phyloP scores from a whole-genome alignment of 257 asterid species.

The Fraxinus anomala region DNA sequence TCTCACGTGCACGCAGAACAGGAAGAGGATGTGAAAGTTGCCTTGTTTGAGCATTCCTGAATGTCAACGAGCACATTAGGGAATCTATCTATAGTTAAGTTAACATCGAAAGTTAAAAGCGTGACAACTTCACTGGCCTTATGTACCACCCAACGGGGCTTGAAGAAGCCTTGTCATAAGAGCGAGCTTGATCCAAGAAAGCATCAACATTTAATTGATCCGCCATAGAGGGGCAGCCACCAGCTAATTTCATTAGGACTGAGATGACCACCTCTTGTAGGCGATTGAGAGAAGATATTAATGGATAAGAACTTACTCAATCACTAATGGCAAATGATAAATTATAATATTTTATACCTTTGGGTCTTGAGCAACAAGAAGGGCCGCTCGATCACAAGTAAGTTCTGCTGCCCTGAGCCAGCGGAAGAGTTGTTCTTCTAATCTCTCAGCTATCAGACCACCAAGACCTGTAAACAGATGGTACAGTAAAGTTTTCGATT shows the following conservation, averaged over 20 bases:
- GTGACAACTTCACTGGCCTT: conserved; percentile 46
- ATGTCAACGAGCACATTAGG: conserved; percentile 14
- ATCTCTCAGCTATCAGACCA: conserved; percentile 77
- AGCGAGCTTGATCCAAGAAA: conserved; percentile 96
- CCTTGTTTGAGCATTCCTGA: conserved; percentile 91
- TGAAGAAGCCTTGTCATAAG: conserved; percentile 90
- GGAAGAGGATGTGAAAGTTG: conserved; percentile 98
- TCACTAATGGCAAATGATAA: conserved; percentile 2
- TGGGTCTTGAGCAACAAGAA: conserved; percentile 89
- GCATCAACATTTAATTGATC: conserved; percentile 93
- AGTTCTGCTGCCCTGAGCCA: conserved; percentile 99
- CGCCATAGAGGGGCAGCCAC: conserved; percentile 95
- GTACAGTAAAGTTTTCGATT: conserved; percentile 16
- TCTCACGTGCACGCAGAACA: conserved; percentile 90
- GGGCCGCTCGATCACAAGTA: conserved; percentile 96
- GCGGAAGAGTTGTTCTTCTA: conserved; percentile 91
- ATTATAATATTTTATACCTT: conserved; percentile 55
- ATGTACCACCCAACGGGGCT: conserved; percentile 95
- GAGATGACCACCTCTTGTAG: conserved; percentile 99
- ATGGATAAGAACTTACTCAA: conserved; percentile 14
- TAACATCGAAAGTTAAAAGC: conserved; percentile 15
- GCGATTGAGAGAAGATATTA: conserved; percentile 38
- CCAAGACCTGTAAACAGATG: conserved; percentile 64
- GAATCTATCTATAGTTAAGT: conserved; percentile 2
- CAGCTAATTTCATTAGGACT: conserved; percentile 95